These are phyloP conservation scores for Abelmoschus esculentus DNA, from an alignment of 345 rosid species.

Conservation along the genomic window DNA sequence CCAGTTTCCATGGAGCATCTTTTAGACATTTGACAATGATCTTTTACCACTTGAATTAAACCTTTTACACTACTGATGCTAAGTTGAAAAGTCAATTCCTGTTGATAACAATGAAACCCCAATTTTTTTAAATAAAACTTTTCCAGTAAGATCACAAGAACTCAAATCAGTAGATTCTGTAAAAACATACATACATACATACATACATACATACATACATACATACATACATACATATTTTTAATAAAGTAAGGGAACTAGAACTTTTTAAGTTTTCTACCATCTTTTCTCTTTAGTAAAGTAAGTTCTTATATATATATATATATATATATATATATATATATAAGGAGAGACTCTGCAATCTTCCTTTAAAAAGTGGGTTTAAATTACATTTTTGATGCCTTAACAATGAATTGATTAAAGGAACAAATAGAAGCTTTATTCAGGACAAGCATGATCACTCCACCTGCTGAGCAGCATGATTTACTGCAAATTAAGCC, in stretches of 20 bases:
- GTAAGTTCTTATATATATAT: not conserved
- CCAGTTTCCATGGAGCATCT: not conserved
- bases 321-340: not conserved
- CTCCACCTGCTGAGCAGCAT: not conserved
- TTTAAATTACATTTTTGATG: not conserved
- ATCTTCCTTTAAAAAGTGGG: not conserved
- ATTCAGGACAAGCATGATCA: slow-evolving; percentile 13
- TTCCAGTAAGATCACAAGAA: slow-evolving; percentile 13
- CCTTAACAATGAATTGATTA: not conserved
- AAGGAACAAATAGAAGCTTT: slow-evolving; percentile 5
- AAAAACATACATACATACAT: too few species aligned
- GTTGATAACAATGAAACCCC: slow-evolving; percentile 4
- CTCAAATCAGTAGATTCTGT: slow-evolving; percentile 14
- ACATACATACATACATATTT: too few species aligned
- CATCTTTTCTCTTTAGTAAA: slow-evolving; percentile 3
- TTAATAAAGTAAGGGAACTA: slow-evolving; percentile 5
- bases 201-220: too few species aligned
- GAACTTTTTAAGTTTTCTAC: slow-evolving; percentile 11
- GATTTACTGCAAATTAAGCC: slow-evolving; percentile 3
- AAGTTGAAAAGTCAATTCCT: not conserved
- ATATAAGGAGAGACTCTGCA: not conserved
- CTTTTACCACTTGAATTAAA: not conserved
- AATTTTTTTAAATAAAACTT: slow-evolving; percentile 7
- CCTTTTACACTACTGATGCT: not conserved
- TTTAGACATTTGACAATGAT: slow-evolving; percentile 6